These are phyloP conservation scores for Hanseniaspora vineae DNA, from an alignment of 805 yeast genomes.

Conservation along the genomic window DNA sequence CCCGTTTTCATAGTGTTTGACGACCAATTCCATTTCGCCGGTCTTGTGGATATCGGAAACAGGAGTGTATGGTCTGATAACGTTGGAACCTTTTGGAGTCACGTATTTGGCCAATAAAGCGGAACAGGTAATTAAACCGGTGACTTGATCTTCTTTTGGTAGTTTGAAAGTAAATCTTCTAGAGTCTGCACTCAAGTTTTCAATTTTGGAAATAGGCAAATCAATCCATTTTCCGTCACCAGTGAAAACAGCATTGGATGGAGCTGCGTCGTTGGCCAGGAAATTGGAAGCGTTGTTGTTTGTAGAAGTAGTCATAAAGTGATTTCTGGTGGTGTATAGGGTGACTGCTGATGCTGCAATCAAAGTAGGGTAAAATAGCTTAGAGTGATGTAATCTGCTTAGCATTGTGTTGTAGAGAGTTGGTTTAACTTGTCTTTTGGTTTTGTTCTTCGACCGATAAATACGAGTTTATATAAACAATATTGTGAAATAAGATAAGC, in stretches of 20 bases:
- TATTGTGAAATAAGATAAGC: too few species aligned
- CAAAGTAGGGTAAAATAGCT: slow-evolving; percentile 26
- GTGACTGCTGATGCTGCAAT: slow-evolving; percentile 38
- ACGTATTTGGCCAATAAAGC: slow-evolving; percentile 69
- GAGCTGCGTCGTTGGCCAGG: slow-evolving; percentile 21
- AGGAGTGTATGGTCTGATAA: slow-evolving; percentile 86
- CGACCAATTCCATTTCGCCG: slow-evolving; percentile 68
- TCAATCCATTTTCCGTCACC: slow-evolving; percentile 65
- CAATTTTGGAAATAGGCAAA: slow-evolving; percentile 34
- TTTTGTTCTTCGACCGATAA: too few species aligned
- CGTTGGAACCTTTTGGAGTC: slow-evolving; percentile 73
- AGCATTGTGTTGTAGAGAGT: slow-evolving; percentile 10
- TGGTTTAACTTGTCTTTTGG: neutral
- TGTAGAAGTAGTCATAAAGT: neutral
- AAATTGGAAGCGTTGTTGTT: slow-evolving; percentile 20
- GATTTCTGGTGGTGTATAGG: slow-evolving; percentile 12
- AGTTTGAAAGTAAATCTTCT: slow-evolving; percentile 60
- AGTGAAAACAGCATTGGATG: slow-evolving; percentile 35
- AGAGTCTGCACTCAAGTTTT: slow-evolving; percentile 46
- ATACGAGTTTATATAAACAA: too few species aligned
- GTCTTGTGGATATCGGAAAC: slow-evolving; percentile 51
- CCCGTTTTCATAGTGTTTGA: slow-evolving; percentile 79
- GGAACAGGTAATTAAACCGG: slow-evolving; percentile 74
- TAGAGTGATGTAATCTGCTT: slow-evolving; percentile 13
- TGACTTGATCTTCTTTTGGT: slow-evolving; percentile 48